phyloP scores from a whole-genome alignment of 768 basidiomycete genomes.

The Exidia glandulosa region DNA sequence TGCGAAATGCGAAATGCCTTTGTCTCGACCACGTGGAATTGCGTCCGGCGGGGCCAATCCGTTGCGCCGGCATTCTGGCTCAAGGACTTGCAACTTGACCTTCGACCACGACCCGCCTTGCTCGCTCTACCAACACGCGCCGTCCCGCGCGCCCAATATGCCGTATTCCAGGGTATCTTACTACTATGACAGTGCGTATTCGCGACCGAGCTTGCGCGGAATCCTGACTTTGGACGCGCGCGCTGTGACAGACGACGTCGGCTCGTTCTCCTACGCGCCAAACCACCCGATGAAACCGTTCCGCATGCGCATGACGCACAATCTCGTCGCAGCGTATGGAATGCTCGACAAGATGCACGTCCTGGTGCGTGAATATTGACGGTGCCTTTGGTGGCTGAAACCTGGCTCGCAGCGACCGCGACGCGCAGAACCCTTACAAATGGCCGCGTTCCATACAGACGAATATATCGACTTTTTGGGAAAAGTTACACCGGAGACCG shows the following conservation, averaged over 20 bases:
- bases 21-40: no score
- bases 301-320: conserved; percentile 87
- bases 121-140: no score
- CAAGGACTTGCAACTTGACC: no score
- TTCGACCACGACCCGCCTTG: no score
- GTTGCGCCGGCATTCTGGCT: no score
- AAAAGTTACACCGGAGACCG: conserved; percentile 84
- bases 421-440: conserved; percentile 57
- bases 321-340: conserved; percentile 80
- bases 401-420: conserved; percentile 42
- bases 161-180: conserved; percentile 77
- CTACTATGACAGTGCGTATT: conserved; percentile 57
- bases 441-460: conserved; percentile 97
- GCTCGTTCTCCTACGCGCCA: conserved; percentile 69
- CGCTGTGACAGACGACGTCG: conserved; percentile 30
- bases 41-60: no score
- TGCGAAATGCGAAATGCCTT: no score
- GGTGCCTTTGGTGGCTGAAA: neutral
- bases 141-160: no score
- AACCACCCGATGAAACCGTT: conserved; percentile 97
- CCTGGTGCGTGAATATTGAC: conserved; percentile 41
- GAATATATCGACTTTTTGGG: conserved; percentile 92
- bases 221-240: neutral
- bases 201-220: neutral
- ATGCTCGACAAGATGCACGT: conserved; percentile 94